Evolutionary conservation across 139 green algal species (phyloP), one percentile per base, ranked within the genome.

Genomic region (Klebsormidium nitens): DNA sequence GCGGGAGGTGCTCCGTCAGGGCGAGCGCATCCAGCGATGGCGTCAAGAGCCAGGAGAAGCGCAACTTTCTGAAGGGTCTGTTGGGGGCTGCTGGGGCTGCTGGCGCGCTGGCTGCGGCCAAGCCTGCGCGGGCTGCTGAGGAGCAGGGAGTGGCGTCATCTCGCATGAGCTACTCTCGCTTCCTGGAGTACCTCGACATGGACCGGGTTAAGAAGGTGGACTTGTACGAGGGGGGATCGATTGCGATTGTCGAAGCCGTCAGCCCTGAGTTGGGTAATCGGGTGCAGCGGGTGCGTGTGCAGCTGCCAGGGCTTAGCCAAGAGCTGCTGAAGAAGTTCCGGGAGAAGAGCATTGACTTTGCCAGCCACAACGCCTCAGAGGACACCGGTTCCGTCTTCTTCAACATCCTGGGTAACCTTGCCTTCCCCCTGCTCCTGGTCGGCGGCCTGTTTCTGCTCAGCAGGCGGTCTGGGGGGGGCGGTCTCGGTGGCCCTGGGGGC

Each of bases 131-230:
- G 2, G 65, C 49, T n/a, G 72, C 28, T 1, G 72, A 59, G 2
- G 66, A 78, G 5, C 69, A 59, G 0, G 70, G 35, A 38, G 90
- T 97, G 2, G 95, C 95, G 1, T 97, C 93, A 4, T 99, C 95
- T 0, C 85, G 95, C 64, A 99, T 99, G 95, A 96, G 87, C 31
- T 99, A 99, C 86, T 97, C 90, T 5, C 87, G 95, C 8, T 99
- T 99, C 80, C 82, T 99, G 34, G 95, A 99, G 82, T 99, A 99
- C 82, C 85, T 99, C 4, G 95, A 98, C 66, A 97, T 99, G 92
- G 95, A 90, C 17, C 84, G 94, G 49, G 94, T 99, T 40, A 97
- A 97, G 86, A 98, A 99, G 89, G 93, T 96, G 62, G 95, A 99
- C 81, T 78, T 99, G 68, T 99, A 97, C 67, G 95, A 98, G 76